Base-by-base conservation (phyloP, 2,329 filamentous ascomycete genomes). In the Didymella sp. region DNA sequence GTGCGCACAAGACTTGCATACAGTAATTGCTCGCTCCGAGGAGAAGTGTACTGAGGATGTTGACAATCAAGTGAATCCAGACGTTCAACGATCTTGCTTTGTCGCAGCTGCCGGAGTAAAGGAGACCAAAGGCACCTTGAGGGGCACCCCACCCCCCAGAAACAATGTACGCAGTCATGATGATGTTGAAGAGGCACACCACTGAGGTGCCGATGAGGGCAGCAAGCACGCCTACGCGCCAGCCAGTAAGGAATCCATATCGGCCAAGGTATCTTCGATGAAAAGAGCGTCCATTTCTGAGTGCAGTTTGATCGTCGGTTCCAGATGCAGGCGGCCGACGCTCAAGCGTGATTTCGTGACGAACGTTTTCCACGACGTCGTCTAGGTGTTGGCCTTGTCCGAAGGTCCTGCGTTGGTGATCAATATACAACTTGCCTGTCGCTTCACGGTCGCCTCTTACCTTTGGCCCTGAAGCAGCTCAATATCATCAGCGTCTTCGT, bases 11-110 rank as follows among this genome's bases (percentile, higher is more conserved):
- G 4, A 67, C 63, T 38, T 73, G 69, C 68, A 73, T 72, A 22
- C 63, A 61, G 40, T 68, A 71, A 37, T 68, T 73, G 51, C 66
- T 69, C 6, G 63, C 64, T 7, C 52, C 57, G 2, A 72, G 58
- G 0, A 73, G 46, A 9, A 69, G 38, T 1, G 69, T 72, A 30
- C 77, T 78, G 19, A 82, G 65, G 0, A 74, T 58, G 66, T 85
- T 85, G 60, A 85, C 78, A 1, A 76, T 45, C 13, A 84, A 62
- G 66, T 85, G 82, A 0, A 80, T 38, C 42, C 41, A 56, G 1
- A 61, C 46, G 19, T 59, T 61, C 7, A 58, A 25, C 4, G 31
- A 25, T 27, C 58, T 49, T 9, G 45, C 30, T n/a, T 12, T 58
- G 4, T 6, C 41, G 22, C 60, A 62, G 21, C 28, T 53, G 6